phyloP scores from a whole-genome alignment of 441 rosid genomes.

The Breynia disticha region DNA sequence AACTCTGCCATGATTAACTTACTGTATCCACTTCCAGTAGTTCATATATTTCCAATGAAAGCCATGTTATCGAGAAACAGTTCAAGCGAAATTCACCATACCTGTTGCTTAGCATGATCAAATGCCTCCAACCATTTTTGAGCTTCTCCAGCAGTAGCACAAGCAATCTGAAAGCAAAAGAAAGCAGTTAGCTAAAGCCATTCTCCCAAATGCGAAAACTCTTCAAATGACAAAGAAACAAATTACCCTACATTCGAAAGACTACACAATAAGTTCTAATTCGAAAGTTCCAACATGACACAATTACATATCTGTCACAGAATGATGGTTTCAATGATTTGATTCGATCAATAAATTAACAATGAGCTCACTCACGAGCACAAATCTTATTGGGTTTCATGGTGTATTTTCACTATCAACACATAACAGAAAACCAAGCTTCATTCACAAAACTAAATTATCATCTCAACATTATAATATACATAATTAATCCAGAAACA shows the following conservation, averaged over 20 bases:
- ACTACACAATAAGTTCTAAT: background rate
- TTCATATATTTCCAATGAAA: too few species aligned
- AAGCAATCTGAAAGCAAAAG: slow-evolving; percentile 64
- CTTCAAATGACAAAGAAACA: slow-evolving; percentile 10
- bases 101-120: slow-evolving; percentile 95
- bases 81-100: slow-evolving; percentile 18
- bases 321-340: background rate
- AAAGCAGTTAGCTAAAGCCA: slow-evolving; percentile 10
- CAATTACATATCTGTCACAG: too few species aligned
- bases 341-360: background rate
- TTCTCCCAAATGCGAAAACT: slow-evolving; percentile 6
- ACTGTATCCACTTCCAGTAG: too few species aligned
- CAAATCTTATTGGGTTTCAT: too few species aligned
- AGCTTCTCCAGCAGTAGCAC: slow-evolving; percentile 86
- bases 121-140: slow-evolving; percentile 92
- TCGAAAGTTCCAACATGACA: background rate
- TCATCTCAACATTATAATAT: too few species aligned
- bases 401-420: too few species aligned
- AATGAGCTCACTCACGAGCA: too few species aligned
- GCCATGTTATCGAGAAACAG: too few species aligned
- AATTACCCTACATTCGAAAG: background rate
- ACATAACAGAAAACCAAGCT: too few species aligned
- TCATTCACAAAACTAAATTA: too few species aligned
- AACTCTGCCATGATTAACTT: too few species aligned
- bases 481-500: background rate